Evolutionary conservation across 2,329 filamentous ascomycete genomes (phyloP), one percentile per base, ranked within the genome.

Genomic region (Tolypocladium capitatum): DNA sequence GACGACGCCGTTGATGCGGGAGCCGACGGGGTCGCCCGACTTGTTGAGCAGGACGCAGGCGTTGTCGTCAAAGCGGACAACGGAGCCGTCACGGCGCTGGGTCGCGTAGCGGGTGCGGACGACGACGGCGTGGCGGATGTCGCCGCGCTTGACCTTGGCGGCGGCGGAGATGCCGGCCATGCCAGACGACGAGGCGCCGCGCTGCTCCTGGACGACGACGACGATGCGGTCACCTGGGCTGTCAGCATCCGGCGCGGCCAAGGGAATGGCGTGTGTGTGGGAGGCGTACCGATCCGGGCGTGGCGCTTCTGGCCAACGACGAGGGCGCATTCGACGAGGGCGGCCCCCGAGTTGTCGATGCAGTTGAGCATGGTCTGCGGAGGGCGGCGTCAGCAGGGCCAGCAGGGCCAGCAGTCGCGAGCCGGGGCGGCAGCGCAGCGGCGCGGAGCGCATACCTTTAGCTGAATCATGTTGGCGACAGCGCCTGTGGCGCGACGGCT

Each of bases 321-420:
- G 65, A 91, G 84, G 65, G 85, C 86, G 72, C 92, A 98, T 73
- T 98, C 92, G 70, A 97, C 92, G 56, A 98, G 76, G 60, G 92
- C 90, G 58, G 92, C 92, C 65, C 92, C 92, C 55, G 92, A 97
- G 75, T 96, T 98, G 83, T 98, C 92, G 80, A 98, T 97, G 83
- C 92, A 97, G 72, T 92, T 96, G 60, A 98, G 80, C 80, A 98
- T 88, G 65, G 90, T 86, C 92, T 96, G 57, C 0, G 8, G 31
- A 9, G 8, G 30, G 3, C 32, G 13, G 10, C 0, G 46, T 61
- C n/a, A n/a, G n/a, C n/a, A n/a, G n/a, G n/a, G n/a, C n/a, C 24
- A 24, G 3, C 24, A 24, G 24, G 3, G 24, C 5, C 14, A 60
- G 54, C n/a, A 31, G 40, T 20, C 30, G 33, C 16, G 46, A 27